These are phyloP conservation scores for Aspergillus uvarum DNA, from an alignment of 2,329 filamentous ascomycete genomes.

Conservation along the genomic window DNA sequence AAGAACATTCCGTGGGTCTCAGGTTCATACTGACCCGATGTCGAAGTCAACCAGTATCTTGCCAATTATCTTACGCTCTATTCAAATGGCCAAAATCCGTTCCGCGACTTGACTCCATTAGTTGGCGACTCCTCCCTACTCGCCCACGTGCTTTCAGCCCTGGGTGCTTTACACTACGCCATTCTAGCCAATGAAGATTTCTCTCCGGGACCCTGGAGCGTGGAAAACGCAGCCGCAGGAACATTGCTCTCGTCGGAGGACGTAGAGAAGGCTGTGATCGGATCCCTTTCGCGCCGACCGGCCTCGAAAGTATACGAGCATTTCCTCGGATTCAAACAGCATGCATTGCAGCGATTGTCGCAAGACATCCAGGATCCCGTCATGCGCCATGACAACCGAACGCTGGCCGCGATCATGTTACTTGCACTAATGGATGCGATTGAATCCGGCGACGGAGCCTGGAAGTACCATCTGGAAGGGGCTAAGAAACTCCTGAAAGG, in stretches of 20 bases:
- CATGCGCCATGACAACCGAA: conserved; percentile 42
- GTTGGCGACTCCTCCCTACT: conserved; percentile 47
- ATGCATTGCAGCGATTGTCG: conserved; percentile 46
- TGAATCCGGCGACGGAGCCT: conserved; percentile 52
- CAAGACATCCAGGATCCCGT: conserved; percentile 30
- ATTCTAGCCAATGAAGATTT: conserved; percentile 37
- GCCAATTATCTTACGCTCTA: conserved; percentile 50
- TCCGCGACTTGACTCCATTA: conserved; percentile 49
- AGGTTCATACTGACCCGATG: conserved; percentile 18
- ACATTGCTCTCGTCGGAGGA: conserved; percentile 26
- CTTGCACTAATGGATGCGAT: conserved; percentile 53
- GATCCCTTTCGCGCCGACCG: conserved; percentile 32
- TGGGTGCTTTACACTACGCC: conserved; percentile 51
- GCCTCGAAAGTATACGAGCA: conserved; percentile 39
- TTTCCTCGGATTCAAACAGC: conserved; percentile 51
- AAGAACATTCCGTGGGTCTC: not conserved
- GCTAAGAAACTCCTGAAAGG: conserved; percentile 49
- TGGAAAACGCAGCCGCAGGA: conserved; percentile 18
- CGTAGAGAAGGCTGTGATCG: conserved; percentile 29
- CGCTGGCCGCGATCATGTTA: conserved; percentile 48
- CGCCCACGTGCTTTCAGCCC: conserved; percentile 49
- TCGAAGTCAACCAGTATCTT: conserved; percentile 38
- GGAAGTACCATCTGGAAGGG: conserved; percentile 54
- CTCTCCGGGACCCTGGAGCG: conserved; percentile 36
- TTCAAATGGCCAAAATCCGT: conserved; percentile 49